phyloP scores from a whole-genome alignment of 257 asterid species.

The Gentiana macrophylla region DNA sequence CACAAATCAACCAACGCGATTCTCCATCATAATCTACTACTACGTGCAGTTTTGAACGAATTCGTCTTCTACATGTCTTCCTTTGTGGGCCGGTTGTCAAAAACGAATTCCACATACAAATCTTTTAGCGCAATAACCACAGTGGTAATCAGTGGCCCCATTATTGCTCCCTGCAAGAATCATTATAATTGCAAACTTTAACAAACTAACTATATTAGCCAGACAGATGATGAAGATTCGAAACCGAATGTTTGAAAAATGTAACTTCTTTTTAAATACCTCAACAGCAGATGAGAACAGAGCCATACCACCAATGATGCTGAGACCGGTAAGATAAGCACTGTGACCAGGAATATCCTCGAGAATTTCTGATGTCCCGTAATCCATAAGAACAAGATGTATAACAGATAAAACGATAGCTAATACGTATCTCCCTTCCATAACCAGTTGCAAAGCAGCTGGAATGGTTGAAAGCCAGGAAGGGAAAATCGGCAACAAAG shows the following conservation, averaged over 20 bases:
- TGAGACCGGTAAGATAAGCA: constrained; percentile 86
- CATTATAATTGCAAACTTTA: neutral
- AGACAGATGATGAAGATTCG: neutral
- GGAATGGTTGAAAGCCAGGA: constrained; percentile 75
- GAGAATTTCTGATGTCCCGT: constrained; percentile 64
- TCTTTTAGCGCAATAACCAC: constrained; percentile 81
- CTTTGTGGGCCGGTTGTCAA: constrained; percentile 31
- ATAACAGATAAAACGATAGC: constrained; percentile 46
- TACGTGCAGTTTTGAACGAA: neutral
- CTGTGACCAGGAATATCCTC: constrained; percentile 85
- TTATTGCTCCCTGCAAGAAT: constrained; percentile 76
- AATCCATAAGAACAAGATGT: constrained; percentile 76
- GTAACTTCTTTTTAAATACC: constrained; percentile 28
- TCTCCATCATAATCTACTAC: neutral
- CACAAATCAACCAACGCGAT: constrained; percentile 1
- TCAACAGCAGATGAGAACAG: constrained; percentile 77
- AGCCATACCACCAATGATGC: constrained; percentile 98
- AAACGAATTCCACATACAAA: constrained; percentile 65
- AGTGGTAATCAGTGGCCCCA: constrained; percentile 89
- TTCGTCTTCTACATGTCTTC: constrained; percentile 6
- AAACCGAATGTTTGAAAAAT: too few species aligned
- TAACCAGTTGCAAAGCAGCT: constrained; percentile 58
- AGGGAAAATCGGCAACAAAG: constrained; percentile 73
- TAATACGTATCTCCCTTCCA: constrained; percentile 68
- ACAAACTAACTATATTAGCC: neutral